A percentile compares a stretch with the other conserved stretches of the same genome.
Evolutionary conservation across 768 basidiomycete genomes (phyloP).

Genomic region (Suillus lakei): DNA sequence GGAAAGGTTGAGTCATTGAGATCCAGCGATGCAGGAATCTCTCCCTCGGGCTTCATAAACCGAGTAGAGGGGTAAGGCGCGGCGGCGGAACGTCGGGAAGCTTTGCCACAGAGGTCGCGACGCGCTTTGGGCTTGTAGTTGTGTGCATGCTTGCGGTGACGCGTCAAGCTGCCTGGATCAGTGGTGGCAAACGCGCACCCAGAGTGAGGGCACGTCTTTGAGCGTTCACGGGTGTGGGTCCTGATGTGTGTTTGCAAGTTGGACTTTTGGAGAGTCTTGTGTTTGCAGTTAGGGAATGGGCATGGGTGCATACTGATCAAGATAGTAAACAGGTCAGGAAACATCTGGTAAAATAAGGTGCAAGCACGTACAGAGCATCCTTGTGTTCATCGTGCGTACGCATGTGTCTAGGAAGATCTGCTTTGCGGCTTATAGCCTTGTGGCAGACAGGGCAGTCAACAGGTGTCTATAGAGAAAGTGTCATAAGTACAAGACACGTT

Average conservation of each 20-base stretch:
- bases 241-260: constrained; percentile 34
- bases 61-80: constrained; percentile 11
- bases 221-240: constrained; percentile 22
- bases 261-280: constrained; percentile 29
- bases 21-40: constrained; percentile 2
- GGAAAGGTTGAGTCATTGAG: not conserved
- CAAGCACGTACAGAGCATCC: constrained; percentile 26
- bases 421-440: constrained; percentile 22
- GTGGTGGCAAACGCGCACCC: constrained; percentile 21
- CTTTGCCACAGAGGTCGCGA: not conserved
- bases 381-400: constrained; percentile 25
- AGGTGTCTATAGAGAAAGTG: constrained; percentile 10
- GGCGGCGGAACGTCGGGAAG: constrained; percentile 5
- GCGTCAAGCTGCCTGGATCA: constrained; percentile 30
- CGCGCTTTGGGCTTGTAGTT: constrained; percentile 21
- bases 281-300: constrained; percentile 21
- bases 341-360: not conserved
- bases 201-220: constrained; percentile 20
- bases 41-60: not conserved
- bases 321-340: not conserved
- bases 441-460: constrained; percentile 21
- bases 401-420: constrained; percentile 35
- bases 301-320: constrained; percentile 31
- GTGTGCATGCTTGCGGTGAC: constrained; percentile 25
- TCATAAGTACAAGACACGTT: not conserved